Base-by-base conservation (phyloP, 2,329 filamentous ascomycete genomes). In the Dendrostoma leiphaemia region DNA sequence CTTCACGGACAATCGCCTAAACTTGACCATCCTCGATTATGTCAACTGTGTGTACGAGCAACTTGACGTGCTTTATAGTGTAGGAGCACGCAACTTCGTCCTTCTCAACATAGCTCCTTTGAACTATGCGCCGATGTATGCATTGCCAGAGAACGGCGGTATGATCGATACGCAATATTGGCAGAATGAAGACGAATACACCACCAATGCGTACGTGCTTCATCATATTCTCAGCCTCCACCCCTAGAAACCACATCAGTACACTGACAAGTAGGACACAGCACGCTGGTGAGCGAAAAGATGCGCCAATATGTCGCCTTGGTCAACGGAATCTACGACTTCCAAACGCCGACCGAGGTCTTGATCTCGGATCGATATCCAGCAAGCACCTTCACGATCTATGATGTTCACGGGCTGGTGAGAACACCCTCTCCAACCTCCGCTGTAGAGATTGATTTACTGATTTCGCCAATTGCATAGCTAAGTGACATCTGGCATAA, bases 1-100 rank as follows among this genome's bases (percentile, higher is more conserved):
- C 60, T 62, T 84, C 23, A 78, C 75, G 6, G 79, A 83, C 59
- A 71, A 69, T 7, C 80, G 84, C 62, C 78, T 76, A 45, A 78
- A 75, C 1, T 67, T 84, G 3, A 69, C 71, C 2, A 43, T 57
- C 23, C 8, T 48, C 4, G 76, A 82, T 61, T 85, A 82, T 60
- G 71, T 77, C 1, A 72, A 80, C 51, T 85, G 82, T 61, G 74
- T 85, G 0, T 83, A 79, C 62, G 62, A 67, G 5, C 71, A 74
- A 6, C 65, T 84, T 21, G 70, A 76, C 32, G 59, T 63, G 0
- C 63, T 85, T 0, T 82, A 84, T 63, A 64, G 68, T 3, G 71
- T 72, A 47, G 81, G 81, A 6, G 82, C 67, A 0, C 71, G 81
- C n/a, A 77, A 79, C 62, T 84, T 85, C 51, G 76, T 85, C 3